A percentile compares a stretch with the other conserved stretches of the same genome.
phyloP scores from a whole-genome alignment of 345 rosid species.

The Eucalyptus urophylla region DNA sequence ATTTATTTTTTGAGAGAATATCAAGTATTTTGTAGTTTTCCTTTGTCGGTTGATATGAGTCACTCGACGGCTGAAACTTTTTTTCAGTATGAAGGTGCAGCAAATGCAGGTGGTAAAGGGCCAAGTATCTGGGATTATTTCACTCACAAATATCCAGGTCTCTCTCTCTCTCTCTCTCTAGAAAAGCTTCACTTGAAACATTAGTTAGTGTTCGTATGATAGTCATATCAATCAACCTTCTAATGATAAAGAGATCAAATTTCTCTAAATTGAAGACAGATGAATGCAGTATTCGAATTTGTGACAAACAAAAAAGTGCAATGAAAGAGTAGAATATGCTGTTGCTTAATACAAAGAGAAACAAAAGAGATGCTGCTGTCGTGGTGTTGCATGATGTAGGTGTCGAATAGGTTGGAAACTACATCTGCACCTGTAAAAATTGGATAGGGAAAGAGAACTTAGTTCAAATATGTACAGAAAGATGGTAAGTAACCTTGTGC shows the following conservation, averaged over 20 bases:
- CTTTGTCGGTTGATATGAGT: neutral
- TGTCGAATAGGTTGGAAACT: neutral
- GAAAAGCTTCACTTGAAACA: neutral
- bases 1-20: neutral
- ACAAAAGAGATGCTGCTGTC: neutral
- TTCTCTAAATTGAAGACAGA: neutral
- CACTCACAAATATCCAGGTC: slow-evolving; percentile 23
- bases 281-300: neutral
- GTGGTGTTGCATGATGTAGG: neutral
- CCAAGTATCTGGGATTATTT: slow-evolving; percentile 19
- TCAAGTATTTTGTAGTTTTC: neutral
- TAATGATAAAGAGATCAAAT: neutral
- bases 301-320: neutral
- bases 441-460: neutral
- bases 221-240: neutral
- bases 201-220: neutral
- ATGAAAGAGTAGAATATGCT: neutral
- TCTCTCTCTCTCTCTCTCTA: neutral
- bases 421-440: neutral
- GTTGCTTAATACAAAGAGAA: neutral
- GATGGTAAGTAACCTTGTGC: neutral
- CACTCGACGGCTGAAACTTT: neutral
- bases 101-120: slow-evolving; percentile 11
- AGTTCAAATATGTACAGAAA: neutral
- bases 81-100: slow-evolving; percentile 26